Conservation (phyloP, 75 land plant species). For the Sequoiadendron giganteum region DNA sequence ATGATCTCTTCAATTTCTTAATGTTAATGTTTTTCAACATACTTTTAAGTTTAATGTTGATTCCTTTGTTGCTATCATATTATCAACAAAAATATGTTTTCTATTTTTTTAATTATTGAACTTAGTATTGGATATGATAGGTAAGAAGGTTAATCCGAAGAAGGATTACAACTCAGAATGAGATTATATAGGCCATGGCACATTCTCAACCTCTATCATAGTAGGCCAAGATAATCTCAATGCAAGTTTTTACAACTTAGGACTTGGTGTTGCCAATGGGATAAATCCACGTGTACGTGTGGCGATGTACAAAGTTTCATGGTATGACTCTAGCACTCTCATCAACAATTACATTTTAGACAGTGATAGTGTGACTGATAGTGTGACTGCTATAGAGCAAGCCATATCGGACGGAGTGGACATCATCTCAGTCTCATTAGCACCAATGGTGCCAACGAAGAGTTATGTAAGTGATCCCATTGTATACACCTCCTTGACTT, state of each 20-base stretch:
- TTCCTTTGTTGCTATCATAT: too few relatives aligned
- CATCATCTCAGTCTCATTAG: conserved; percentile 40
- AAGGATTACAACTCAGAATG: conserved; percentile 14
- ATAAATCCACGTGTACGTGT: conserved; percentile 43
- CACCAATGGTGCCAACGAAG: too few relatives aligned
- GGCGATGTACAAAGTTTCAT: conserved; percentile 63
- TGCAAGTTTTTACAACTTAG: conserved; percentile 34
- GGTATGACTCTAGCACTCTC: conserved; percentile 30
- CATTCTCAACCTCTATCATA: conserved; percentile 38
- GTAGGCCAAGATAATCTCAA: conserved; percentile 32
- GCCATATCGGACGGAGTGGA: conserved; percentile 72
- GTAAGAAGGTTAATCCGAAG: background rate
- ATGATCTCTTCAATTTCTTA: too few relatives aligned
- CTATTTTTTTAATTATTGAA: background rate
- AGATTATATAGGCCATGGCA: conserved; percentile 37
- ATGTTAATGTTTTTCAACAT: too few relatives aligned
- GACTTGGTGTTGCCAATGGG: conserved; percentile 46
- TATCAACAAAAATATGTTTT: background rate
- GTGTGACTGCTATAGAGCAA: conserved; percentile 44
- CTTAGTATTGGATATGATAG: conserved; percentile 12
- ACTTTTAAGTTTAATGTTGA: too few relatives aligned
- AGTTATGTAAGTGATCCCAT: conserved; percentile 7
- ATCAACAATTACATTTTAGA: background rate
- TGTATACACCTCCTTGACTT: conserved; percentile 39
- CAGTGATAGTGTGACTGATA: too few relatives aligned